Conservation (phyloP, 2,329 filamentous ascomycete genomes). For the Cordyceps cateniannulata region DNA sequence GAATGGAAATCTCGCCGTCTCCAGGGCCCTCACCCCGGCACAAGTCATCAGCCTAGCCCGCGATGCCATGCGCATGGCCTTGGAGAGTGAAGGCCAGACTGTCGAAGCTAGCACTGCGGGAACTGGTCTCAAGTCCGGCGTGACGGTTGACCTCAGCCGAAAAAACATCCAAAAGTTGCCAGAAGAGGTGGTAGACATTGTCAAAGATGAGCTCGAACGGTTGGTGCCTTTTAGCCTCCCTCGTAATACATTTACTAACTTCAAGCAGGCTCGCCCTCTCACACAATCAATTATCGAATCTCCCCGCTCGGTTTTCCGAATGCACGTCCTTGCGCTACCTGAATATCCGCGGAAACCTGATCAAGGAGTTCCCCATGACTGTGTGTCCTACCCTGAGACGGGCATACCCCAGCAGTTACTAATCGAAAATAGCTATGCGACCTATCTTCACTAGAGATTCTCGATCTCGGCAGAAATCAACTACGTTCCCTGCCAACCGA, state of each 20-base stretch:
- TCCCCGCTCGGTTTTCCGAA: constrained; percentile 66
- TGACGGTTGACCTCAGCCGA: constrained; percentile 73
- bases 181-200: constrained; percentile 67
- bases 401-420: constrained; percentile 14
- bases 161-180: constrained; percentile 66
- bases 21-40: constrained; percentile 48
- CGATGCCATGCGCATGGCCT: constrained; percentile 60
- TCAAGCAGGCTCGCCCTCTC: constrained; percentile 59
- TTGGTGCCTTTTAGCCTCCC: constrained; percentile 29
- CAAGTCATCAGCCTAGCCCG: constrained; percentile 61
- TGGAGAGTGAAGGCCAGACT: constrained; percentile 59
- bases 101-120: constrained; percentile 54
- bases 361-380: constrained; percentile 54
- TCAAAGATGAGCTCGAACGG: constrained; percentile 69
- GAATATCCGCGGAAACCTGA: constrained; percentile 71
- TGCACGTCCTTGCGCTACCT: constrained; percentile 73
- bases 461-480: constrained; percentile 87
- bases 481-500: constrained; percentile 71
- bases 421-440: constrained; percentile 63
- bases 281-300: constrained; percentile 68
- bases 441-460: constrained; percentile 79
- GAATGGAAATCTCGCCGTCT: constrained; percentile 41
- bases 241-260: constrained; percentile 9
- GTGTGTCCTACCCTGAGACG: constrained; percentile 31
- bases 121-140: constrained; percentile 56